Evolutionary conservation across 352 stramenopile species (phyloP).

Genomic region (Phytophthora lateralis): DNA sequence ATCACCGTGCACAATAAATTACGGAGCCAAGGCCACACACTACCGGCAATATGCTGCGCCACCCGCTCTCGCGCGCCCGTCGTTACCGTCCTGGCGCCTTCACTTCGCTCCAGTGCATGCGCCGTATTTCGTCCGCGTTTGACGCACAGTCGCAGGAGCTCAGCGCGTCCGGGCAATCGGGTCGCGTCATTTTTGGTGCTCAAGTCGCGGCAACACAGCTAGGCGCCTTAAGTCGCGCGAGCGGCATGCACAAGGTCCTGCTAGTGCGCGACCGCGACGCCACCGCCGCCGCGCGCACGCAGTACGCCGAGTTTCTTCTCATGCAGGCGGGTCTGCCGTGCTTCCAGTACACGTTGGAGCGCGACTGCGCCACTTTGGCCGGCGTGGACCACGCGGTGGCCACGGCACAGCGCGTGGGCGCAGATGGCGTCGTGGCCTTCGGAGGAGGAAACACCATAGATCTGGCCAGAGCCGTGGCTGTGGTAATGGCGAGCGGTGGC

Average conservation of each 20-base stretch:
- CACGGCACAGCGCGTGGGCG: conserved; percentile 63
- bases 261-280: conserved; percentile 70
- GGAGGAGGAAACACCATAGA: conserved; percentile 71
- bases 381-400: conserved; percentile 58
- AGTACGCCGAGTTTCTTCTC: conserved; percentile 76
- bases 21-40: no score
- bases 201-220: conserved; percentile 50
- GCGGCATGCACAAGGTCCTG: conserved; percentile 71
- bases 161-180: conserved; percentile 45
- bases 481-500: conserved; percentile 56
- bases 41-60: conserved; percentile 14
- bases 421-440: conserved; percentile 72
- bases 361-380: conserved; percentile 66
- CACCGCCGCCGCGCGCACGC: conserved; percentile 54
- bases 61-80: not conserved
- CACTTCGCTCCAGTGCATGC: not conserved
- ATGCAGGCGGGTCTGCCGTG: conserved; percentile 70
- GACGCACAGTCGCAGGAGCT: conserved; percentile 44
- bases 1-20: no score
- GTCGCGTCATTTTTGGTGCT: conserved; percentile 55
- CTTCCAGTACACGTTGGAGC: conserved; percentile 77
- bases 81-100: not conserved
- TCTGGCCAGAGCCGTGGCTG: conserved; percentile 57
- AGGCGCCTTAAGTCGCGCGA: conserved; percentile 37
- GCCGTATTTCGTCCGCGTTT: conserved; percentile 44